phyloP scores from a whole-genome alignment of 1,139 yeast species.

The Candida tropicalis region DNA sequence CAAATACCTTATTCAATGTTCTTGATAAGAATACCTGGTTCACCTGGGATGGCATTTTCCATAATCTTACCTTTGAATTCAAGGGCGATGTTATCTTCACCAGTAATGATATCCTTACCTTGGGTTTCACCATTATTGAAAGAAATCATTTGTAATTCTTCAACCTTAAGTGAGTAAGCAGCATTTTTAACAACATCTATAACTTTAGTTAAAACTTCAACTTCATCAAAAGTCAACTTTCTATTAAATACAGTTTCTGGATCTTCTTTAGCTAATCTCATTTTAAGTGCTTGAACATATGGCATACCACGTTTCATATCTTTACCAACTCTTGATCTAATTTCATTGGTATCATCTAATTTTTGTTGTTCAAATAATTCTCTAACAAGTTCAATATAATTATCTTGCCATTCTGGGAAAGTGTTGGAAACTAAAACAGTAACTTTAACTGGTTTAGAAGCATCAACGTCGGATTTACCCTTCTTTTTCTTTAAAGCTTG shows the following conservation, averaged over 20 bases:
- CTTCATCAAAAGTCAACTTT: constrained; percentile 80
- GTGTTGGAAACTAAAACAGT: constrained; percentile 72
- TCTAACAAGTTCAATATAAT: constrained; percentile 81
- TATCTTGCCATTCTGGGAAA: constrained; percentile 97
- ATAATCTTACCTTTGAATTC: constrained; percentile 65
- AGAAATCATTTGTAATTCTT: constrained; percentile 55
- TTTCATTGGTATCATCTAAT: constrained; percentile 60
- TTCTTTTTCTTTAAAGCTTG: constrained; percentile 88
- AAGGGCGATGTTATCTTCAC: constrained; percentile 64
- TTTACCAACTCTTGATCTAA: constrained; percentile 67
- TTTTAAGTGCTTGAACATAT: constrained; percentile 82
- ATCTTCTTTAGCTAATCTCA: constrained; percentile 68
- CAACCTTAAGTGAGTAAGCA: constrained; percentile 62
- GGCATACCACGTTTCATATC: constrained; percentile 98
- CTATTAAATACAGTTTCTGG: constrained; percentile 84
- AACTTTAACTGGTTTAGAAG: constrained; percentile 69
- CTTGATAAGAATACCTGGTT: constrained; percentile 80
- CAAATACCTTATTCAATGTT: constrained; percentile 52
- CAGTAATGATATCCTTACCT: constrained; percentile 70
- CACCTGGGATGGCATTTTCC: constrained; percentile 89
- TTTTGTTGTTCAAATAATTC: constrained; percentile 68
- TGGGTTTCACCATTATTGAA: constrained; percentile 61
- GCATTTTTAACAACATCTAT: constrained; percentile 60
- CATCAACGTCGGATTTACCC: constrained; percentile 75
- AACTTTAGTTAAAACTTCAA: constrained; percentile 63